Evolutionary conservation across 2,329 filamentous ascomycete species (phyloP).

Genomic region (Orbilia oligospora): DNA sequence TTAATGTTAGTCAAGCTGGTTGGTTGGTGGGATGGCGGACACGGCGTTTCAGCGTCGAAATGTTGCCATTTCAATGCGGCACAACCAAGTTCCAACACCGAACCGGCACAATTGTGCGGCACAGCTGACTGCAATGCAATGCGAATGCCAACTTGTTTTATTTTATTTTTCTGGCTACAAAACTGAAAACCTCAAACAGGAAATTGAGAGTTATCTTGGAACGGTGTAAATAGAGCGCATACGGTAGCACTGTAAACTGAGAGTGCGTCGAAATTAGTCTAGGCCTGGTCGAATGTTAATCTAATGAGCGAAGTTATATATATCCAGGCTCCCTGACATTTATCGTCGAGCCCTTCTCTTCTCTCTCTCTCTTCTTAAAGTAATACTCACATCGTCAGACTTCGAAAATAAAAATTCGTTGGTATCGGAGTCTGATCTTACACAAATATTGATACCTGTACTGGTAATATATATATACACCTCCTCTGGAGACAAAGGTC

Average conservation of each 20-base stretch:
- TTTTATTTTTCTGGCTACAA: neutral
- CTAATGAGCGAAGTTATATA: too few relatives aligned
- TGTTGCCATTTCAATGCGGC: slow-evolving; percentile 29
- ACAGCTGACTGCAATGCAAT: neutral
- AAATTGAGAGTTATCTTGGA: neutral
- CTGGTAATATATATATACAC: too few relatives aligned
- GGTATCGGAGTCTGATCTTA: too few relatives aligned
- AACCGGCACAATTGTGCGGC: slow-evolving; percentile 22
- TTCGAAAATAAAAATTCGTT: too few relatives aligned
- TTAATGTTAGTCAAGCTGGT: neutral
- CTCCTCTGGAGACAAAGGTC: neutral
- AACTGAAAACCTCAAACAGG: neutral
- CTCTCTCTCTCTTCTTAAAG: too few relatives aligned
- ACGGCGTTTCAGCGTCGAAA: slow-evolving; percentile 4
- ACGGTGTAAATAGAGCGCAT: neutral
- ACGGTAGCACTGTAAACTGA: neutral
- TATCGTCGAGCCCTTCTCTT: too few relatives aligned
- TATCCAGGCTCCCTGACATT: too few relatives aligned
- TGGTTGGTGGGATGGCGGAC: neutral
- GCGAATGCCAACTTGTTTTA: neutral
- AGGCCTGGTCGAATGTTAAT: too few relatives aligned
- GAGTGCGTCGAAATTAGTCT: too few relatives aligned
- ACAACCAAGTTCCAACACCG: slow-evolving; percentile 14
- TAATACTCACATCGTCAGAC: too few relatives aligned
- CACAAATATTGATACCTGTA: too few relatives aligned